Percentiles rank a stretch among this genome's conserved stretches.
These are phyloP conservation scores for Apiotrichum montevideense DNA, from an alignment of 1,284 basidiomycete genomes.

Conservation along the genomic window DNA sequence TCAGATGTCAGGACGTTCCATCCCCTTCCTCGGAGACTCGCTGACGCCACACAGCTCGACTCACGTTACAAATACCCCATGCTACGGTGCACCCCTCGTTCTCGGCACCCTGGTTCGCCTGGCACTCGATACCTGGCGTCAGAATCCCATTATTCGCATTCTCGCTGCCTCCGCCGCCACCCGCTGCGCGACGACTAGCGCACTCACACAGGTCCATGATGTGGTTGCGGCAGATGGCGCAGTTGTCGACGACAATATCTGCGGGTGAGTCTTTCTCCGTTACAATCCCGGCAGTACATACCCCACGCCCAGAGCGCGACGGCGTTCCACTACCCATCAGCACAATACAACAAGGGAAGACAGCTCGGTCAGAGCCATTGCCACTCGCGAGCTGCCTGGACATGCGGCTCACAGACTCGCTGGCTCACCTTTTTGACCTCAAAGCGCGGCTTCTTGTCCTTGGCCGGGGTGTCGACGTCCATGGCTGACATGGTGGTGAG, in stretches of 20 bases:
- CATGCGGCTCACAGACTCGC: not conserved
- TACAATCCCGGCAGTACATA: constrained; percentile 42
- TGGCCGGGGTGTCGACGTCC: constrained; percentile 50
- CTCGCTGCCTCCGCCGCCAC: too few species aligned
- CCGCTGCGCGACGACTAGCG: too few species aligned
- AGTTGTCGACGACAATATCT: constrained; percentile 96
- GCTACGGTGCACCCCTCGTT: constrained; percentile 96
- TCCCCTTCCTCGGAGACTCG: too few species aligned
- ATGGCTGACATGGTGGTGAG: constrained; percentile 27
- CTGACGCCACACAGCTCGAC: constrained; percentile 40
- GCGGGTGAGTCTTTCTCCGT: constrained; percentile 13
- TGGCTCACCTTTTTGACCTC: constrained; percentile 86
- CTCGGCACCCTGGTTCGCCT: constrained; percentile 95
- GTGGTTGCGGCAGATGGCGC: constrained; percentile 91
- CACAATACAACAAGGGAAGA: too few species aligned
- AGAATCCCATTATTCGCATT: not conserved
- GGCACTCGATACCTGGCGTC: constrained; percentile 89
- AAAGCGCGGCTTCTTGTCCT: constrained; percentile 62
- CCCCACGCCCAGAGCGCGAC: constrained; percentile 96
- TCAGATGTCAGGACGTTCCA: too few species aligned
- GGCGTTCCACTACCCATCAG: constrained; percentile 74
- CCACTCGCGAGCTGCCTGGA: too few species aligned
- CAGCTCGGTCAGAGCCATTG: too few species aligned
- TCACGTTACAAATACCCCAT: constrained; percentile 97
- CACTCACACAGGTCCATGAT: constrained; percentile 95